These are phyloP conservation scores for Elaeagnus macrophylla DNA, from an alignment of 306 rosid genomes.

Conservation along the genomic window DNA sequence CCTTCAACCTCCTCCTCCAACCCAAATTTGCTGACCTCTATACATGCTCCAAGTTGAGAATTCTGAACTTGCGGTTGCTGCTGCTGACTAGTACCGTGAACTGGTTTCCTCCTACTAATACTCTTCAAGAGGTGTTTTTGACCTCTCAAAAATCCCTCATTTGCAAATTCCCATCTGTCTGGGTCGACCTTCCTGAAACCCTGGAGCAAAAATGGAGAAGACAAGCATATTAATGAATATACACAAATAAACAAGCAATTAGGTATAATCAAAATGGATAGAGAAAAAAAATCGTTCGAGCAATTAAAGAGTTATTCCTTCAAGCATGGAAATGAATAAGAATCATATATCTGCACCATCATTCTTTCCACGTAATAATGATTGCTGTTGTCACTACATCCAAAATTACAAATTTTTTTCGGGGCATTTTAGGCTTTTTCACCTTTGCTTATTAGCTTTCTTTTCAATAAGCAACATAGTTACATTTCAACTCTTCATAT, in stretches of 20 bases:
- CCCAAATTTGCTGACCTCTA: slow-evolving; percentile 43
- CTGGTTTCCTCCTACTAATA: slow-evolving; percentile 41
- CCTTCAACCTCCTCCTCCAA: slow-evolving; percentile 49
- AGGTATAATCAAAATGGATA: background rate
- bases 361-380: background rate
- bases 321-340: background rate
- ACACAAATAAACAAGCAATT: background rate
- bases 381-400: background rate
- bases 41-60: slow-evolving; percentile 30
- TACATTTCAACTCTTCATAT: too few relatives aligned
- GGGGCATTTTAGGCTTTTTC: too few relatives aligned
- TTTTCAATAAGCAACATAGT: too few relatives aligned
- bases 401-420: too few relatives aligned
- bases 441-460: too few relatives aligned
- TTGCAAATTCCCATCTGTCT: slow-evolving; percentile 63
- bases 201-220: slow-evolving; percentile 28
- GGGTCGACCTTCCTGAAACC: slow-evolving; percentile 60
- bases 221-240: background rate
- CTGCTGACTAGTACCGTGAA: slow-evolving; percentile 27
- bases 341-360: background rate
- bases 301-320: background rate
- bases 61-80: slow-evolving; percentile 23
- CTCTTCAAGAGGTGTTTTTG: slow-evolving; percentile 47
- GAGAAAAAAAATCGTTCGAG: background rate
- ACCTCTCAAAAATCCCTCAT: slow-evolving; percentile 53